phyloP scores from a whole-genome alignment of 2,329 filamentous ascomycete species.

The Fusarium devonianum region DNA sequence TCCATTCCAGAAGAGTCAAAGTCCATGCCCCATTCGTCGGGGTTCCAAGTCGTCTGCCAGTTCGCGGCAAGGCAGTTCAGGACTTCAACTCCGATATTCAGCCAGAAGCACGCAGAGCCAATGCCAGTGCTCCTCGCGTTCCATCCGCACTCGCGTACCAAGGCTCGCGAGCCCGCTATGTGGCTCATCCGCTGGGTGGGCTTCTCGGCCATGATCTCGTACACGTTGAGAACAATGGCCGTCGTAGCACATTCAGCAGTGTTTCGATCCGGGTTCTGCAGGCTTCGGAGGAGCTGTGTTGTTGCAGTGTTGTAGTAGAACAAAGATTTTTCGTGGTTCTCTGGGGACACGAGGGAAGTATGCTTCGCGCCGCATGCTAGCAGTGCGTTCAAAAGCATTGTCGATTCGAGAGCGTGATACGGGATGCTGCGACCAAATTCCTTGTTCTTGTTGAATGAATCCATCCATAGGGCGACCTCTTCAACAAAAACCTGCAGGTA shows the following conservation, averaged over 20 bases:
- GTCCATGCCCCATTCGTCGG: slow-evolving; percentile 87
- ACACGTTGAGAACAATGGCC: slow-evolving; percentile 88
- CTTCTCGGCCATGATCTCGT: slow-evolving; percentile 89
- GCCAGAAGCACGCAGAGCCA: slow-evolving; percentile 90
- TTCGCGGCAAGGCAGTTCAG: slow-evolving; percentile 86
- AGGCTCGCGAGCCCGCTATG: slow-evolving; percentile 80
- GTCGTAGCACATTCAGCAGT: slow-evolving; percentile 85
- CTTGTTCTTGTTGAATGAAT: slow-evolving; percentile 83
- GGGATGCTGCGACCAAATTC: slow-evolving; percentile 88
- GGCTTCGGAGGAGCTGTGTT: slow-evolving; percentile 73
- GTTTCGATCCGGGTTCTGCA: slow-evolving; percentile 86
- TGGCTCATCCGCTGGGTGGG: slow-evolving; percentile 86
- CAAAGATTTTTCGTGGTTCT: slow-evolving; percentile 78
- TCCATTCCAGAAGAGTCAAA: slow-evolving; percentile 61
- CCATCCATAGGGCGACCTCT: slow-evolving; percentile 93
- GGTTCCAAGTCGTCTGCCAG: slow-evolving; percentile 87
- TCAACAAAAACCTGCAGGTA: slow-evolving; percentile 94
- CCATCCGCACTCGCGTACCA: slow-evolving; percentile 92
- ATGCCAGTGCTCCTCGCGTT: slow-evolving; percentile 79
- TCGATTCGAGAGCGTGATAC: slow-evolving; percentile 79
- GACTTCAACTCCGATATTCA: slow-evolving; percentile 91
- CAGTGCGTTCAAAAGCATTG: slow-evolving; percentile 89
- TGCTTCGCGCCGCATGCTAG: slow-evolving; percentile 89
- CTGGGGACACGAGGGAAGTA: slow-evolving; percentile 74
- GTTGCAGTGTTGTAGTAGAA: slow-evolving; percentile 89